Percentiles rank a stretch among this genome's conserved stretches.
These are phyloP conservation scores for Phytophthora fragariaefolia DNA, from an alignment of 352 stramenopile species.

Conservation along the genomic window DNA sequence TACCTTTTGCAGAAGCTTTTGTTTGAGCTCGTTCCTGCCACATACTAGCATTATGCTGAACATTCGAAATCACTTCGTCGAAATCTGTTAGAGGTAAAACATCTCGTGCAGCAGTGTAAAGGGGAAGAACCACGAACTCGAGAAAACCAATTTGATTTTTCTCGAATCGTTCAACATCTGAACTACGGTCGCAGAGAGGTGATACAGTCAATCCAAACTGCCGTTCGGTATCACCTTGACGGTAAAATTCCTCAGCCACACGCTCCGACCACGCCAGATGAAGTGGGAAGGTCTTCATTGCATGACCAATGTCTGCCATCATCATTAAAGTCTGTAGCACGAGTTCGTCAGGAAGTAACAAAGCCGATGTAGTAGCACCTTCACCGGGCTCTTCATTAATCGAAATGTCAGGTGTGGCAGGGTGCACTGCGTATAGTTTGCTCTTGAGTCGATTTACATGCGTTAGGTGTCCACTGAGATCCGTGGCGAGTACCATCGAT, in stretches of 20 bases:
- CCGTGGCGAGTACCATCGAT: conserved; percentile 84
- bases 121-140: conserved; percentile 74
- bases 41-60: conserved; percentile 53
- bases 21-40: conserved; percentile 38
- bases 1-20: background rate
- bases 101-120: conserved; percentile 58
- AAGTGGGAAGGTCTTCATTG: conserved; percentile 64
- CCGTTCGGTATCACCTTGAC: conserved; percentile 66
- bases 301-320: conserved; percentile 78
- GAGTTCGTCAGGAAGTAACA: conserved; percentile 50
- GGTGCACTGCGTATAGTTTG: conserved; percentile 61
- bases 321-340: conserved; percentile 77
- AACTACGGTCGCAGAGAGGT: conserved; percentile 64
- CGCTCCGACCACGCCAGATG: conserved; percentile 69
- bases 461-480: conserved; percentile 79
- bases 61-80: conserved; percentile 50
- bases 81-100: conserved; percentile 57
- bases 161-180: conserved; percentile 54
- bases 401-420: conserved; percentile 40
- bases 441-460: conserved; percentile 82
- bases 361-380: background rate
- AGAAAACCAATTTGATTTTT: conserved; percentile 79
- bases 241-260: conserved; percentile 74
- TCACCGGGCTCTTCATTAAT: conserved; percentile 13
- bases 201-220: conserved; percentile 66